Evolutionary conservation across 1,139 yeast genomes (phyloP).

Genomic region (Yamadazyma conglobata): DNA sequence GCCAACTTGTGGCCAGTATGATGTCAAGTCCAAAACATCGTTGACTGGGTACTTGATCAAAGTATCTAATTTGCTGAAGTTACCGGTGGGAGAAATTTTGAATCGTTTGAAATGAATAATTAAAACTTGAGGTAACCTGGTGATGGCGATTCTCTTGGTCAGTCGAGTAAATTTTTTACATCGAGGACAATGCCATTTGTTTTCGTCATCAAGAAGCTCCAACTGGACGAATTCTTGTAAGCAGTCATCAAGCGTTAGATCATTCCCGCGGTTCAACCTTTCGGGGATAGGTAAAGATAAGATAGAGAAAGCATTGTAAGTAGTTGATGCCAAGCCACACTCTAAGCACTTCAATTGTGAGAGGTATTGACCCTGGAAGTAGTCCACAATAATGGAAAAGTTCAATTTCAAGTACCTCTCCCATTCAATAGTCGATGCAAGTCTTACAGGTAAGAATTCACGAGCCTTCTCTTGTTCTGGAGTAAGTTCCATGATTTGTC

Average conservation of each 20-base stretch:
- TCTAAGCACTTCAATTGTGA: conserved; percentile 74
- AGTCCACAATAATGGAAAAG: conserved; percentile 79
- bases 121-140: conserved; percentile 69
- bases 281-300: conserved; percentile 72
- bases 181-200: conserved; percentile 85
- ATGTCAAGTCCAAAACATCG: conserved; percentile 59
- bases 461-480: conserved; percentile 72
- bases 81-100: conserved; percentile 43
- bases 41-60: conserved; percentile 59
- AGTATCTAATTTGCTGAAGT: conserved; percentile 58
- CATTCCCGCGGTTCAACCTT: conserved; percentile 18
- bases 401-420: conserved; percentile 83
- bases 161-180: conserved; percentile 69
- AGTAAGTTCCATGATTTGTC: conserved; percentile 48
- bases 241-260: conserved; percentile 55
- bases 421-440: conserved; percentile 95
- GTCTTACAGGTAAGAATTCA: conserved; percentile 71
- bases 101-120: conserved; percentile 82
- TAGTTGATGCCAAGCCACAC: conserved; percentile 80
- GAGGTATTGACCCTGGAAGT: conserved; percentile 87
- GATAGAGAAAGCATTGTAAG: conserved; percentile 78
- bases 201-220: conserved; percentile 73
- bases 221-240: conserved; percentile 63
- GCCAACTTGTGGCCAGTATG: conserved; percentile 70
- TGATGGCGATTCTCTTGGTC: conserved; percentile 63